Evolutionary conservation across 164 flowering plant species (phyloP).

Genomic region (Echeveria elegans): DNA sequence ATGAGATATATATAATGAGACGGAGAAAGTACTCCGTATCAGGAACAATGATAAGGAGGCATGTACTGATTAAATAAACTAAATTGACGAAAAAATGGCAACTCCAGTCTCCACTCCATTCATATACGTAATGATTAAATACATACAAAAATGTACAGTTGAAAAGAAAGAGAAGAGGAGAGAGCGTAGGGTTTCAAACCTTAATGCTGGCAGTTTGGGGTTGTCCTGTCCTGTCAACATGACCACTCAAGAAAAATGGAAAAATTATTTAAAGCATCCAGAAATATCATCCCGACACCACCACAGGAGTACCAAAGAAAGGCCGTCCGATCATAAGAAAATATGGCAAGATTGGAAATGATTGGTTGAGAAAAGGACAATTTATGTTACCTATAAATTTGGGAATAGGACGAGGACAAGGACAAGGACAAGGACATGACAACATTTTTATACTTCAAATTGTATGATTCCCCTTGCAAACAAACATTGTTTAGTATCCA

Average conservation of each 20-base stretch:
- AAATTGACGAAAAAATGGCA: no score
- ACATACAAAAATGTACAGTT: neutral
- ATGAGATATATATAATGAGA: no score
- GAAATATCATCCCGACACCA: neutral
- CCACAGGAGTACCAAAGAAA: neutral
- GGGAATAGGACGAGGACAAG: conserved; percentile 2
- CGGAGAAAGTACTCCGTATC: no score
- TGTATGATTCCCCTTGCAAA: neutral
- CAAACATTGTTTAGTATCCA: neutral
- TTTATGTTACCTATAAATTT: neutral
- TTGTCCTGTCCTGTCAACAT: conserved; percentile 2
- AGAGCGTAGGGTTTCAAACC: neutral
- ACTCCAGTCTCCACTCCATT: no score
- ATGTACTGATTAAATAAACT: no score
- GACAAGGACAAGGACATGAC: no score
- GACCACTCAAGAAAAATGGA: neutral
- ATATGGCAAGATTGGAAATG: neutral
- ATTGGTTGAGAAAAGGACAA: conserved; percentile 4
- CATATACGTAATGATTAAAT: no score
- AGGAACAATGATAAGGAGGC: no score
- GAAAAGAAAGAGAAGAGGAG: neutral
- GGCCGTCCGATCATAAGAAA: neutral
- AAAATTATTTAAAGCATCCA: neutral
- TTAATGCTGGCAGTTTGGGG: conserved; percentile 2
- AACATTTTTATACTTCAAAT: no score